Evolutionary conservation across 1,284 basidiomycete genomes (phyloP).

Genomic region (Cryptococcus floricola): DNA sequence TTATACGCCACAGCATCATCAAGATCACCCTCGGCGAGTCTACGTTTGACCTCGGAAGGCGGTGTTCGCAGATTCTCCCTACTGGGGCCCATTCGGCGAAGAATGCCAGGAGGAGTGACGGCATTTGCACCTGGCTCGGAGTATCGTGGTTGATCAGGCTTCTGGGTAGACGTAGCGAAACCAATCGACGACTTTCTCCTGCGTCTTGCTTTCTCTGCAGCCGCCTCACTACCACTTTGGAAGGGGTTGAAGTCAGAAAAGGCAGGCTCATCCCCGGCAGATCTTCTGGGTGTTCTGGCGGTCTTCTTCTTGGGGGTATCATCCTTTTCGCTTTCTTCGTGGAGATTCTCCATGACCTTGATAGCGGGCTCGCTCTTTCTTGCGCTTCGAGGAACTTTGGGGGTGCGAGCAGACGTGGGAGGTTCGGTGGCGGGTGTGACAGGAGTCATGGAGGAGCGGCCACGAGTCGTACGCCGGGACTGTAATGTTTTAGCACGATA

Average conservation of each 20-base stretch:
- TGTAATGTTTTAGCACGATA: background rate
- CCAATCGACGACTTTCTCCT: constrained; percentile 42
- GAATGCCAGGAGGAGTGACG: constrained; percentile 22
- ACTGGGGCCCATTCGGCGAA: constrained; percentile 35
- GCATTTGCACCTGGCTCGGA: constrained; percentile 19
- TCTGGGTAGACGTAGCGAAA: constrained; percentile 6
- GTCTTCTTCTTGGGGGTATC: constrained; percentile 29
- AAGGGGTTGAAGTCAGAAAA: constrained; percentile 57
- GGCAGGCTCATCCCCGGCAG: constrained; percentile 36
- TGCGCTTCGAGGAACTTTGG: constrained; percentile 8
- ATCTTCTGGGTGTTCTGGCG: constrained; percentile 22
- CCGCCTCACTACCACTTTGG: constrained; percentile 52
- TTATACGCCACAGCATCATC: constrained; percentile 33
- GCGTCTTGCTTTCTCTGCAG: constrained; percentile 40
- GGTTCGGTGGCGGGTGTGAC: constrained; percentile 2
- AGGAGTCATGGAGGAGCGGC: constrained; percentile 9
- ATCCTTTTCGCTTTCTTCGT: constrained; percentile 67
- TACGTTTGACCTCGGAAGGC: constrained; percentile 27
- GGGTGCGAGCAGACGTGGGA: constrained; percentile 9
- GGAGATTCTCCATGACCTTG: constrained; percentile 46
- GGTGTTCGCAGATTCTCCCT: constrained; percentile 34
- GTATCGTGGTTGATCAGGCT: constrained; percentile 22
- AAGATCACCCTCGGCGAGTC: constrained; percentile 13
- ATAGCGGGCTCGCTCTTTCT: constrained; percentile 12
- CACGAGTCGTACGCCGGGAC: constrained; percentile 9